phyloP scores from a whole-genome alignment of 1,139 yeast genomes.

The Taphrina communis region DNA sequence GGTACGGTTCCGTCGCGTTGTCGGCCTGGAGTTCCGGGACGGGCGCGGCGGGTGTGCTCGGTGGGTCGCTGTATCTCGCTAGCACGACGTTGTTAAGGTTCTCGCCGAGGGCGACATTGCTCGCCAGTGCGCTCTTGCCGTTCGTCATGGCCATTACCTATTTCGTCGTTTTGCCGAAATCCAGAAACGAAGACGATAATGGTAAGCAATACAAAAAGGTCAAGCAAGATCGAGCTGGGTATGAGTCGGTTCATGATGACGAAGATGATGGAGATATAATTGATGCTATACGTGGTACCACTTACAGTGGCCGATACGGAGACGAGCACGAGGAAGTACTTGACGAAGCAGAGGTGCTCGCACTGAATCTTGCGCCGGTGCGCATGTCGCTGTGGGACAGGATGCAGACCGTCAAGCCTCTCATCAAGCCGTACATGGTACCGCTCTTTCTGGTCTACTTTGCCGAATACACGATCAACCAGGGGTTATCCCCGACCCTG shows the following conservation, averaged over 20 bases:
- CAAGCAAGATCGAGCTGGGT: not conserved
- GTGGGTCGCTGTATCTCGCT: slow-evolving; percentile 61
- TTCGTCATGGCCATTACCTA: slow-evolving; percentile 55
- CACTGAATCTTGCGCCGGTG: not conserved
- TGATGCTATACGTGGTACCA: no score
- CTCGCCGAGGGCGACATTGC: slow-evolving; percentile 56
- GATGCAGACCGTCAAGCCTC: slow-evolving; percentile 51
- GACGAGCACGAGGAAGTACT: not conserved
- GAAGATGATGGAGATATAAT: not conserved
- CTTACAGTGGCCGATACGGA: not conserved
- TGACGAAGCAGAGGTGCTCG: not conserved
- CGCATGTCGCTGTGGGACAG: slow-evolving; percentile 13
- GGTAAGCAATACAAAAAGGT: slow-evolving; percentile 9
- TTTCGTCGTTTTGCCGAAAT: slow-evolving; percentile 52
- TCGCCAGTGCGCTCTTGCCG: slow-evolving; percentile 52
- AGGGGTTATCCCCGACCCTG: slow-evolving; percentile 63
- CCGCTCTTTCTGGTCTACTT: slow-evolving; percentile 84
- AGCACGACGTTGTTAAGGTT: slow-evolving; percentile 63
- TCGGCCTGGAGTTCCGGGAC: slow-evolving; percentile 94
- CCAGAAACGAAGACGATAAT: not conserved
- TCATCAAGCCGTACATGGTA: slow-evolving; percentile 73
- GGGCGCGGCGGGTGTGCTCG: slow-evolving; percentile 90
- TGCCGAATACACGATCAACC: slow-evolving; percentile 87
- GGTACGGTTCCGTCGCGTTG: slow-evolving; percentile 59
- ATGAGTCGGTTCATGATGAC: not conserved